Evolutionary conservation across 768 basidiomycete species (phyloP), one percentile per base, ranked within the genome.

Genomic region (Suillus brevipes): DNA sequence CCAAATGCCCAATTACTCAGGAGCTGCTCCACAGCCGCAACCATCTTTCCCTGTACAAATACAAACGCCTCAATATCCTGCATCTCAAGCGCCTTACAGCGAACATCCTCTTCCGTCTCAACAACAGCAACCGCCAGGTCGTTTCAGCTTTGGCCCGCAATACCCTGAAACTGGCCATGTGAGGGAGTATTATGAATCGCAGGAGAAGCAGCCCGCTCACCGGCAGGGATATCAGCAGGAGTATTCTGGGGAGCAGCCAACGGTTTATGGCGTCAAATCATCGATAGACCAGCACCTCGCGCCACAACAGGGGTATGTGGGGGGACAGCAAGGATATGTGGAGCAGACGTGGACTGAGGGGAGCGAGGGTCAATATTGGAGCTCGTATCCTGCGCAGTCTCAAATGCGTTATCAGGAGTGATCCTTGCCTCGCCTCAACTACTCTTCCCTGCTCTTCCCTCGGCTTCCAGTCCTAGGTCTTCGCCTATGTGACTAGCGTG

Each of bases 131-230:
- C 57, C 25, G 36, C 20, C 23, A 37, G 3, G 23, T 40, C 57
- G 57, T 25, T 58, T 58, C 16, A 58, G 57, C 38, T 58, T 40
- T 25, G 57, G 57, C 10, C 57, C 38, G 3, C 57, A 58, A 18
- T 58, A 28, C 57, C 57, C 57, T 28, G 57, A 58, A 12, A 40
- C 57, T 28, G 57, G 57, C 9, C 37, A 40, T 38, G 38, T 18
- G 37, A 38, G 57, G 25, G 57, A 58, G 38, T 58, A 58, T 28
- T 58, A 58, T 18, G 57, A 16, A 16, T 28, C 57, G 10, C 57
- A 58, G 57, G 57, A 58, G 23, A 58, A 58, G 38, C 57, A 58
- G 18, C 37, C 37, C 1, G 16, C 57, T 58, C 38, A 58, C 40
- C 37, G 25, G 10, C 38, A 58, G 38, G 38, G 16, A 38, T 40